Evolutionary conservation across 495 filamentous ascomycete genomes (phyloP).

Genomic region (Lichina pygmaea): DNA sequence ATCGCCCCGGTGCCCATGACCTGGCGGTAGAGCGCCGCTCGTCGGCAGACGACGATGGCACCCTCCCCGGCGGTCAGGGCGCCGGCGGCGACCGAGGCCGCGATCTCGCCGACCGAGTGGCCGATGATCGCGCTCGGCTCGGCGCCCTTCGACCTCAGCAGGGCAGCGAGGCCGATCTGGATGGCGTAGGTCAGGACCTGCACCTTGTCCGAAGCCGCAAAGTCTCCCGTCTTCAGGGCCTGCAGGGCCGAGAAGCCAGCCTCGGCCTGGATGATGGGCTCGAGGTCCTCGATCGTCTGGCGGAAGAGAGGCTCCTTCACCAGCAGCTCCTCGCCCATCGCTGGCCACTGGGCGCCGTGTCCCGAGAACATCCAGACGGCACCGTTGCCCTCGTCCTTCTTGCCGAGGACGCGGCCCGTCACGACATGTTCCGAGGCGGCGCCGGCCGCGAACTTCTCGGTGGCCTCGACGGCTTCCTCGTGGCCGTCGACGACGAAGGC

Average conservation of each 20-base stretch:
- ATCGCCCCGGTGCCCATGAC: constrained; percentile 23
- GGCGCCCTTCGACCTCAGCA: constrained; percentile 9
- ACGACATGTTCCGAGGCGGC: constrained; percentile 4
- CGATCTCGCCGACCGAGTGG: constrained; percentile 11
- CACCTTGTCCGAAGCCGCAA: constrained; percentile 9
- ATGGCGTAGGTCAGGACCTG: constrained; percentile 13
- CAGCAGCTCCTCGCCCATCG: constrained; percentile 6
- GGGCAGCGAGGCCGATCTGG: constrained; percentile 9
- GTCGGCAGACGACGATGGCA: constrained; percentile 10
- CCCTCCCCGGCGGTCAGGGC: constrained; percentile 5
- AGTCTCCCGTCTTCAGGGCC: constrained; percentile 8
- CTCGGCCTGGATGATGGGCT: not conserved
- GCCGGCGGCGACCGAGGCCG: constrained; percentile 7
- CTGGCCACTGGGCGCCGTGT: constrained; percentile 8
- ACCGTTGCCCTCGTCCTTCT: constrained; percentile 1
- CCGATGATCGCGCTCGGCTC: constrained; percentile 6
- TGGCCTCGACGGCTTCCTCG: constrained; percentile 6
- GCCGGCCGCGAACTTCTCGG: constrained; percentile 5
- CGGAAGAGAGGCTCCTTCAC: constrained; percentile 3
- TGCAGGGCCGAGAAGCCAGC: constrained; percentile 11
- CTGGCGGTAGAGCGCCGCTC: constrained; percentile 12
- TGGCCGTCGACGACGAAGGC: constrained; percentile 6
- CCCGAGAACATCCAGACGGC: constrained; percentile 5
- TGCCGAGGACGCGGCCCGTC: constrained; percentile 5
- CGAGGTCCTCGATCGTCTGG: constrained; percentile 1